A percentile compares a stretch with the other conserved stretches of the same genome.
Conservation (phyloP, 768 basidiomycete genomes). For the Nidularia sp. region DNA sequence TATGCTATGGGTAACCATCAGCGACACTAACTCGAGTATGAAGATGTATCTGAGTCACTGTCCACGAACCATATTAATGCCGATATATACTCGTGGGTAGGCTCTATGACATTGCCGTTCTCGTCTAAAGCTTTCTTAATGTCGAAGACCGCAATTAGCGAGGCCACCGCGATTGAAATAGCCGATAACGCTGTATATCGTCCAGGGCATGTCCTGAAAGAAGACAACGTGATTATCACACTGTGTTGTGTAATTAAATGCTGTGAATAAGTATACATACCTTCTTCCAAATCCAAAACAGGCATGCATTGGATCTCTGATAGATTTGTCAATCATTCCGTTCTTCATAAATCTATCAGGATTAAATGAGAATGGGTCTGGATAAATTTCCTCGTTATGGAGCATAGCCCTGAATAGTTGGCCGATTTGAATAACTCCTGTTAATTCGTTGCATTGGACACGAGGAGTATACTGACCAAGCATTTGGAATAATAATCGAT, state of each 20-base stretch:
- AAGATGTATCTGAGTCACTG: neutral
- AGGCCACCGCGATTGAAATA: slow-evolving; percentile 6
- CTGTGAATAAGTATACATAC: slow-evolving; percentile 2
- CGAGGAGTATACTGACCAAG: slow-evolving; percentile 15
- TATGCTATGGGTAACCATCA: neutral
- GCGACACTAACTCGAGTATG: neutral
- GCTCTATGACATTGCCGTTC: neutral
- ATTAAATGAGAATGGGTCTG: slow-evolving; percentile 10
- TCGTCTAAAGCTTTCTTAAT: slow-evolving; percentile 5
- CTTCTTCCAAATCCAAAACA: slow-evolving; percentile 11
- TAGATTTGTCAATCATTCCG: slow-evolving; percentile 5
- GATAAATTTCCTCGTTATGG: slow-evolving; percentile 8
- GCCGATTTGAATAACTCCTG: no score
- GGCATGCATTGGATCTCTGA: slow-evolving; percentile 6
- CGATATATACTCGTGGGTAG: neutral
- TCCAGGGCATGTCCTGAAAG: slow-evolving; percentile 7
- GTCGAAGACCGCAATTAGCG: slow-evolving; percentile 5
- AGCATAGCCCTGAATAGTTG: slow-evolving; percentile 7
- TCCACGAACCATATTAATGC: no score
- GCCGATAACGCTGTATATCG: slow-evolving; percentile 5
- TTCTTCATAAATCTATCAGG: slow-evolving; percentile 10
- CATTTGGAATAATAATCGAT: slow-evolving; percentile 21
- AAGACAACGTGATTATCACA: neutral
- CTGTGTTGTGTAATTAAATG: neutral
- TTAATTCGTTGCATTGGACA: no score